Evolutionary conservation across 148 eudicot species (phyloP).

Genomic region (Vaccinium macrocarpon): DNA sequence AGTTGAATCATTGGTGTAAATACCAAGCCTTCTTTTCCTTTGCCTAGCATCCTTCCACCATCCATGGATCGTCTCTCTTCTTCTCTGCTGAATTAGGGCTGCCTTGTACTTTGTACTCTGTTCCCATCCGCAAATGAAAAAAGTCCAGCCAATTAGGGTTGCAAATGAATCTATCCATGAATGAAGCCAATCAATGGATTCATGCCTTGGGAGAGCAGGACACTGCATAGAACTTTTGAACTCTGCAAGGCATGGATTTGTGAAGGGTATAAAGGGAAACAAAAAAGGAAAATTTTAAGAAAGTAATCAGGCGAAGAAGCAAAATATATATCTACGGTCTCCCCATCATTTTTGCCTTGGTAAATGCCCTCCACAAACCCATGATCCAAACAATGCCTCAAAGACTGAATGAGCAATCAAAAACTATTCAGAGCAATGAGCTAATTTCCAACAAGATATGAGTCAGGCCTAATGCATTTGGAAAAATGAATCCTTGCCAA

Average conservation of each 20-base stretch:
- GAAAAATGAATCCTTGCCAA: not conserved
- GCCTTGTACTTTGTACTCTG: slow-evolving; percentile 96
- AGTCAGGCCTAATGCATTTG: not conserved
- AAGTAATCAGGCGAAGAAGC: not conserved
- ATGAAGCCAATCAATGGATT: slow-evolving; percentile 2
- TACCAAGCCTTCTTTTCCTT: slow-evolving; percentile 63
- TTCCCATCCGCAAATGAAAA: slow-evolving; percentile 71
- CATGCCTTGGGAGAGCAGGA: not conserved
- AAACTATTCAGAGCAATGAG: not conserved
- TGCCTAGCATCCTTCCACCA: slow-evolving; percentile 84
- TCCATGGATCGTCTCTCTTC: slow-evolving; percentile 88
- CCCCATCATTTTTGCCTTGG: too few species aligned
- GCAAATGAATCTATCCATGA: slow-evolving; percentile 34
- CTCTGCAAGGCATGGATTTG: too few species aligned
- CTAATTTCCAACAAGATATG: not conserved
- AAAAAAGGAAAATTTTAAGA: too few species aligned
- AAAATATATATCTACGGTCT: not conserved
- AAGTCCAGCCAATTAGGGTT: not conserved
- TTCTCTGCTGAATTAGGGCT: slow-evolving; percentile 84
- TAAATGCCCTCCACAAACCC: not conserved
- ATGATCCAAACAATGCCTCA: not conserved
- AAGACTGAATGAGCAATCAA: not conserved
- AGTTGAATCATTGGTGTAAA: slow-evolving; percentile 67
- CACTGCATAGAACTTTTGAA: not conserved
- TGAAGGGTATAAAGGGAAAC: too few species aligned